Base-by-base conservation (phyloP, 1,139 yeast genomes). In the Protomyces lactucae-debilis region DNA sequence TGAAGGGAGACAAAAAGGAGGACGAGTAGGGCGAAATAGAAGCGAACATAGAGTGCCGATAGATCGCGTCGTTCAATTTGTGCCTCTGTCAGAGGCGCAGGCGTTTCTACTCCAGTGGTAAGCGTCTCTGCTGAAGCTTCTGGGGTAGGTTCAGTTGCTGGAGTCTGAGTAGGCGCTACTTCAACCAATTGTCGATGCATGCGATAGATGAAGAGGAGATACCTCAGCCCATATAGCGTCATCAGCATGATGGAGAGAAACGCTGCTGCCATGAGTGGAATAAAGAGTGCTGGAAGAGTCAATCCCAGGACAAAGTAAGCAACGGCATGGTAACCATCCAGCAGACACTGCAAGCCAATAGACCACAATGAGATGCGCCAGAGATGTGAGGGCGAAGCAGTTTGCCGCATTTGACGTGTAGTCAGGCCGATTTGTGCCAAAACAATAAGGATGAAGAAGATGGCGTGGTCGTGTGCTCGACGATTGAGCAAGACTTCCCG, bases 331-430 rank as follows among this genome's bases (percentile, higher is more conserved):
- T 88, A 78, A 0, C 93, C 88, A 74, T 91, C 97, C 16, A 82
- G 80, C 57, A 84, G 70, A 64, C 85, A 80, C 75, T 84, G 80
- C 67, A 83, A 73, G 14, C 82, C 79, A 23, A 85, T 75, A 0
- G 86, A 75, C 79, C 85, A 86, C 68, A 84, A 85, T 14, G 90
- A 85, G 37, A 91, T 81, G 67, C 88, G 79, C 51, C 86, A 83
- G 53, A 88, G 80, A 9, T 87, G 85, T 0, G 96, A 90, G 0
- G 96, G 97, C 0, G 97, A 88, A 69, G 81, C 83, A 1, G 89
- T 82, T 40, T 78, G 77, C 65, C 84, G 82, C 84, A 88, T 86
- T 73, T 91, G 97, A 61, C 83, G 78, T 64, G 84, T 78, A 14
- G 83, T 73, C 9, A 84, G 70, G 64, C 80, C 74, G 1, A 83